Base-by-base conservation (phyloP, 805 yeast species). In the Cyberlindnera mycetangii region DNA sequence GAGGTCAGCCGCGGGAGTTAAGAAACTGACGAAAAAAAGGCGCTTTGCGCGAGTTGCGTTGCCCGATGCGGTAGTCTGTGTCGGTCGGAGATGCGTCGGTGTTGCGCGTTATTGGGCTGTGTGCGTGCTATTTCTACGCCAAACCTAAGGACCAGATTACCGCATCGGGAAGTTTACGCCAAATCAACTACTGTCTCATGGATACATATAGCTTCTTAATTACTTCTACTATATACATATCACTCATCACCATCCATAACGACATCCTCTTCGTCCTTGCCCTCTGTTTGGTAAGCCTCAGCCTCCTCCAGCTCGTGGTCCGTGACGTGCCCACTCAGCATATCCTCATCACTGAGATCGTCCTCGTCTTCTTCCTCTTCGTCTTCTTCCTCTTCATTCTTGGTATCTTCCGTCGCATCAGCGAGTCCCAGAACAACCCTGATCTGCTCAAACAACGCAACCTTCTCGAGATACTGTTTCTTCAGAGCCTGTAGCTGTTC, bases 371-470 rank as follows among this genome's bases (percentile, higher is more conserved):
- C 47, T 17, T 43, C 48, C 7, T 28, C 32, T 2, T 32, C 31
- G 8, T 22, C 17, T 12, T 8, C 14, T 4, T 22, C 37, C 8
- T 21, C 31, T 12, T 18, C 12, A 32, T 33, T 30, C 30, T 37
- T 38, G n/a, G 12, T 10, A 25, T 5, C 12, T 25, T 25, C 28
- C 28, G 10, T 5, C 12, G 41, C 41, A 18, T 39, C 52, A 21
- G 27, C 47, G 19, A 42, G 22, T n/a, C 49, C 53, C 4, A 44
- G 40, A 17, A 47, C 45, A 18, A 20, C 27, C 43, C 42, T 52
- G 25, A 48, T 48, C 18, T 41, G 35, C n/a, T 52, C 51, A 21
- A 50, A 48, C 41, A 42, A 44, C 6, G n/a, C 25, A n/a, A 47
- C 41, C 20, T 40, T 52, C 12, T 50, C 54, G 16, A 28, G n/a